Conservation (phyloP, 2,329 filamentous ascomycete genomes). For the Torrubiella hemipterigena region DNA sequence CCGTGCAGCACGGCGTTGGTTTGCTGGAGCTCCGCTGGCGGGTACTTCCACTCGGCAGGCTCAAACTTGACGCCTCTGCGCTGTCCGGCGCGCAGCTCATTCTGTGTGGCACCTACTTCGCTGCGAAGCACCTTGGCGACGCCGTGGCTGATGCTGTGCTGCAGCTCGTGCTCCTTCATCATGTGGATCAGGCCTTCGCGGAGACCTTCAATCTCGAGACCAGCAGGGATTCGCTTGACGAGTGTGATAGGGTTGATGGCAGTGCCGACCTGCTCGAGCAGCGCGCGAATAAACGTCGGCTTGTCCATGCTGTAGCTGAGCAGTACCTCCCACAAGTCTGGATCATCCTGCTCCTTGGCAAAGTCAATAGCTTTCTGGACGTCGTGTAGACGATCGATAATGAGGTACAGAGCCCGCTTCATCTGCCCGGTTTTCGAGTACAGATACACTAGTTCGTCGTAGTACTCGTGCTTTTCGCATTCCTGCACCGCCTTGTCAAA, state of each 20-base stretch:
- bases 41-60: slow-evolving; percentile 25
- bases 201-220: slow-evolving; percentile 82
- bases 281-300: slow-evolving; percentile 80
- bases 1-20: slow-evolving; percentile 8
- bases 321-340: slow-evolving; percentile 88
- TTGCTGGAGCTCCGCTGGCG: slow-evolving; percentile 11
- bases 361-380: slow-evolving; percentile 90
- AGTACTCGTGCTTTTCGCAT: slow-evolving; percentile 71
- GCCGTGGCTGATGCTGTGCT: slow-evolving; percentile 82
- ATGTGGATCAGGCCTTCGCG: slow-evolving; percentile 81
- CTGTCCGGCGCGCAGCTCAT: slow-evolving; percentile 65
- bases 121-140: slow-evolving; percentile 78
- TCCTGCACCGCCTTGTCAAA: slow-evolving; percentile 70
- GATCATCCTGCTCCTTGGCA: slow-evolving; percentile 84
- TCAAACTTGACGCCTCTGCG: slow-evolving; percentile 84
- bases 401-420: slow-evolving; percentile 81
- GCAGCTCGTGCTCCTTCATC: slow-evolving; percentile 91
- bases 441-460: slow-evolving; percentile 88
- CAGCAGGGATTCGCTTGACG: slow-evolving; percentile 81
- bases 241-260: slow-evolving; percentile 86
- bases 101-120: slow-evolving; percentile 79
- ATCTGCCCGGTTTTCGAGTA: slow-evolving; percentile 92
- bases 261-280: slow-evolving; percentile 89
- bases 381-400: slow-evolving; percentile 85
- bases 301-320: slow-evolving; percentile 97